phyloP scores from a whole-genome alignment of 768 basidiomycete species.

The Pisolithus tinctorius region DNA sequence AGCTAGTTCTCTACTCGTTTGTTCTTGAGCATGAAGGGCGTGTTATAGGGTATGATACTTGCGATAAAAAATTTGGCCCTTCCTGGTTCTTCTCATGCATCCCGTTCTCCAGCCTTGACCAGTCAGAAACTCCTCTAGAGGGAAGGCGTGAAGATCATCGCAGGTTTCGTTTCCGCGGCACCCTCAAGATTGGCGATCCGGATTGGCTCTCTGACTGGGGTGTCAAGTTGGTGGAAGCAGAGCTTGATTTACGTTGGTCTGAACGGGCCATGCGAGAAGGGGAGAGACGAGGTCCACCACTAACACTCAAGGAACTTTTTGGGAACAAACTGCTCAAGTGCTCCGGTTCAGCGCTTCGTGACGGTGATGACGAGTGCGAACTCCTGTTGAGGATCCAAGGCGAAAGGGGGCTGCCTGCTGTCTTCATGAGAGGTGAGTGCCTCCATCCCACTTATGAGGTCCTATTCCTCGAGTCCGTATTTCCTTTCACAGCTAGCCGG shows the following conservation, averaged over 20 bases:
- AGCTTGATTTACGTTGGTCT: conserved; percentile 36
- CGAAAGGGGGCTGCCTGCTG: conserved; percentile 32
- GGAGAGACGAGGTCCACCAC: conserved; percentile 10
- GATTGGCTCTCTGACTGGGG: conserved; percentile 48
- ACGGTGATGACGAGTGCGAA: conserved; percentile 11
- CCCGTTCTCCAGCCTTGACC: conserved; percentile 35
- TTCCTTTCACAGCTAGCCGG: conserved; percentile 15
- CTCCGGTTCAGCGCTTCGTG: conserved; percentile 7
- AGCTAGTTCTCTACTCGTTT: conserved; percentile 25
- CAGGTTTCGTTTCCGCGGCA: conserved; percentile 44
- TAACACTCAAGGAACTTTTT: conserved; percentile 35
- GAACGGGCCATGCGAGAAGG: conserved; percentile 20
- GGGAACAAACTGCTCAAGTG: conserved; percentile 9
- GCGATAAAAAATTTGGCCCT: not conserved
- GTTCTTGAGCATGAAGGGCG: conserved; percentile 19
- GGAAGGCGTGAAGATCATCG: conserved; percentile 23
- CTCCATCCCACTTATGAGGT: not conserved
- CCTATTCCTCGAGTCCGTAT: not conserved
- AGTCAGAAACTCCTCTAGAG: conserved; percentile 34
- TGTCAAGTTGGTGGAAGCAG: conserved; percentile 31
- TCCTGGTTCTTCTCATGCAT: conserved; percentile 1
- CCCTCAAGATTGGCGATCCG: conserved; percentile 38
- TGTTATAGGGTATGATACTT: conserved; percentile 20
- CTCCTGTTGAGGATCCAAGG: conserved; percentile 40
- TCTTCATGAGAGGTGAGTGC: conserved; percentile 34